Conservation (phyloP, 73 alveolate species). For the Blepharisma japonicum region DNA sequence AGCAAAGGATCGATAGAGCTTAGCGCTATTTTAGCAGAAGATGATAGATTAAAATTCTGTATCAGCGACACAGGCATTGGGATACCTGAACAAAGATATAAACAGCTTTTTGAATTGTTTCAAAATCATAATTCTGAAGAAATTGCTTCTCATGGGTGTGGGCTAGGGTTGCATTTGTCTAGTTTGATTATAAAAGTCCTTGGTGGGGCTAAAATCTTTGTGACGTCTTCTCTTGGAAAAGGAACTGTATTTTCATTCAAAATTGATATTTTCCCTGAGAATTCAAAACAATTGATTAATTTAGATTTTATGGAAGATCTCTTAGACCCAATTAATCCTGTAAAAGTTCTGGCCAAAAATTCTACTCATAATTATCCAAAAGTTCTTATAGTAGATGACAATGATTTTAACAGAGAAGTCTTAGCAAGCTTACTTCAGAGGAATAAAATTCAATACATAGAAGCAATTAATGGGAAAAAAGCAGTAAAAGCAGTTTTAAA, state of each 20-base stretch:
- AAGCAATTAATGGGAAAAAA: constrained; percentile 13
- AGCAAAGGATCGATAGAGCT: constrained; percentile 30
- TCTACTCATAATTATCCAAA: background rate
- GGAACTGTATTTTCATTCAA: background rate
- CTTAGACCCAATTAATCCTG: background rate
- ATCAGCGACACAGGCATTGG: constrained; percentile 23
- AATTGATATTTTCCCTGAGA: background rate
- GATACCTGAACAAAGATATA: background rate
- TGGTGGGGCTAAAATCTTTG: background rate
- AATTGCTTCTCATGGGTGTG: background rate
- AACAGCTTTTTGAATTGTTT: background rate
- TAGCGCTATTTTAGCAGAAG: background rate
- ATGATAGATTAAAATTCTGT: background rate
- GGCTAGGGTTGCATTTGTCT: background rate
- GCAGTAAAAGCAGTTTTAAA: background rate
- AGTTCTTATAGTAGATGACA: constrained; percentile 34
- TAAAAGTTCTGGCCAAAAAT: background rate
- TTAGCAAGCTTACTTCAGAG: background rate
- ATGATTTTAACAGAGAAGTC: constrained; percentile 2
- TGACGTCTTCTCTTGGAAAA: background rate
- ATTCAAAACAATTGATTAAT: background rate
- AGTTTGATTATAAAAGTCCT: background rate
- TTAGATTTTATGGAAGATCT: background rate
- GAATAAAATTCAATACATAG: background rate
- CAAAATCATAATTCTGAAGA: background rate